Evolutionary conservation across 208 protist genomes (phyloP).

Genomic region (Acanthamoeba comandoni): DNA sequence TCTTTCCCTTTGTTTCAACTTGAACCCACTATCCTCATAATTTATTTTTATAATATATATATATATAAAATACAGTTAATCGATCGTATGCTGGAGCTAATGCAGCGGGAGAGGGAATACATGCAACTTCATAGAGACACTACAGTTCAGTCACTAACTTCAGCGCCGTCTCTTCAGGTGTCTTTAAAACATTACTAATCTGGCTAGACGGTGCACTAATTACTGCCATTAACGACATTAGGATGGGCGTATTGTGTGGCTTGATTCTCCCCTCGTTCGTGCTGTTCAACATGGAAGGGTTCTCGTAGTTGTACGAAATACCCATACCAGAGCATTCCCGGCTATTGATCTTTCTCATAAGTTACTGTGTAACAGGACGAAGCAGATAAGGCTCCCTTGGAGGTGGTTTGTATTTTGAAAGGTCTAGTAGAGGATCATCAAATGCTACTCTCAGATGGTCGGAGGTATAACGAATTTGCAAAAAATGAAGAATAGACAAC

Average conservation of each 20-base stretch:
- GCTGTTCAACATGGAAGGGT: slow-evolving; percentile 92
- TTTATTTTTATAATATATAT: too few relatives aligned
- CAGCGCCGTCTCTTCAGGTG: slow-evolving; percentile 89
- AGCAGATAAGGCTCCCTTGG: slow-evolving; percentile 95
- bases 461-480: slow-evolving; percentile 43
- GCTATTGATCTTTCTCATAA: too few relatives aligned
- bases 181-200: neutral
- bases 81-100: slow-evolving; percentile 92
- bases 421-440: slow-evolving; percentile 86
- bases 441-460: slow-evolving; percentile 87
- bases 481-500: too few relatives aligned
- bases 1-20: slow-evolving; percentile 4
- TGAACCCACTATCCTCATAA: neutral
- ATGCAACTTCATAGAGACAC: slow-evolving; percentile 95
- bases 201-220: neutral
- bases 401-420: slow-evolving; percentile 89
- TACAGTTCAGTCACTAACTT: slow-evolving; percentile 93
- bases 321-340: neutral
- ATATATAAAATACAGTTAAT: too few relatives aligned
- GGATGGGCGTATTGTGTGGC: slow-evolving; percentile 91
- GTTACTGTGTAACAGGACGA: slow-evolving; percentile 88
- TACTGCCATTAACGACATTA: slow-evolving; percentile 70
- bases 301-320: slow-evolving; percentile 89
- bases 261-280: slow-evolving; percentile 94
- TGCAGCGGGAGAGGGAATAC: slow-evolving; percentile 93